Evolutionary conservation across 2,329 filamentous ascomycete species (phyloP).

Genomic region (Pseudogymnoascus sp.): DNA sequence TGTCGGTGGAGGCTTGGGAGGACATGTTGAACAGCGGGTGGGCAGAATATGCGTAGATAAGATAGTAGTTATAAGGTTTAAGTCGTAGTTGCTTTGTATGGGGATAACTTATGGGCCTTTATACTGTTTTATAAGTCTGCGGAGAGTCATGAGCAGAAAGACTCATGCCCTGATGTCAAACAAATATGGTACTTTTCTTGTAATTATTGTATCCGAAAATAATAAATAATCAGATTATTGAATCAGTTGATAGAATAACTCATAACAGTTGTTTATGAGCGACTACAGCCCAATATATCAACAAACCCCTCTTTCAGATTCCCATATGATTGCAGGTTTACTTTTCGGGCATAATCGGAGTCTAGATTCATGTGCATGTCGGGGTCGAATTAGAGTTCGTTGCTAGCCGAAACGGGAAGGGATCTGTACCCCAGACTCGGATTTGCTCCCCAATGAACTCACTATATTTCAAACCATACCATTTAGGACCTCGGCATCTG

Average conservation of each 20-base stretch:
- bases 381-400: slow-evolving; percentile 4
- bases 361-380: slow-evolving; percentile 5
- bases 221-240: neutral
- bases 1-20: neutral
- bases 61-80: neutral
- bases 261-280: neutral
- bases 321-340: neutral
- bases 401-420: slow-evolving; percentile 1
- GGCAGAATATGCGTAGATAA: neutral
- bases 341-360: slow-evolving; percentile 8
- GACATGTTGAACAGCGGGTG: neutral
- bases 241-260: neutral
- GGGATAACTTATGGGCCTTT: neutral
- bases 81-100: neutral
- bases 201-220: neutral
- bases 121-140: neutral
- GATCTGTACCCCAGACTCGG: slow-evolving; percentile 5
- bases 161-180: neutral
- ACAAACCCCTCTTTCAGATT: slow-evolving; percentile 6
- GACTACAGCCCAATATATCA: slow-evolving; percentile 4
- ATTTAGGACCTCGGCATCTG: slow-evolving; percentile 7
- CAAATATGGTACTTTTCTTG: neutral
- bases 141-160: neutral
- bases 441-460: slow-evolving; percentile 7
- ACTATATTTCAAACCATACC: slow-evolving; percentile 8